Evolutionary conservation across 352 stramenopile genomes (phyloP), one percentile per base, ranked within the genome.

Genomic region (Pythium biforme): DNA sequence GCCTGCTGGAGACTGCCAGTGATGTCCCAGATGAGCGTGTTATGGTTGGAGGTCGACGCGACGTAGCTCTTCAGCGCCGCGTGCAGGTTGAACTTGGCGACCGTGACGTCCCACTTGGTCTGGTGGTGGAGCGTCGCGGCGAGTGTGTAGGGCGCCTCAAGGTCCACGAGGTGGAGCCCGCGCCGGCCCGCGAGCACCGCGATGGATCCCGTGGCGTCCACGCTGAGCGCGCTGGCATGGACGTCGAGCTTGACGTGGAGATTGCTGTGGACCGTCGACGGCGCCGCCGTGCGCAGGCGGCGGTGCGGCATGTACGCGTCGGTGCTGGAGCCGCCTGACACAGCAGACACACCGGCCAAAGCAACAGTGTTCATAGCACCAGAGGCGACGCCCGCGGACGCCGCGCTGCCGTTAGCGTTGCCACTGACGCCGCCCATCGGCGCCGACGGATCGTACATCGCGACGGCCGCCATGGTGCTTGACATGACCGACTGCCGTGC

Each of bases 11-110:
- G 27, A 47, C 67, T 31, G 59, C 64, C 59, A 14, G 73, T 52
- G 41, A 95, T 76, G 59, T 92, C 75, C 86, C 86, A 95, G 34
- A 95, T 81, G 45, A 95, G 76, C 39, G 83, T 90, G 60, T 90
- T 88, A 45, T 86, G 75, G 69, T 93, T 90, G 43, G 82, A 90
- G 39, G 86, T 91, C 15, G 86, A 91, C 7, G 84, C 83, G 26
- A 93, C 83, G 63, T 82, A 72, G 59, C 68, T 74, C 61, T 79
- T 79, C 66, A 81, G 87, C n/a, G 79, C 66, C 33, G 73, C 70
- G 43, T 90, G 81, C 37, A 83, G 86, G 53, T 89, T 90, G 66
- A 85, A 95, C 58, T 88, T 84, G 40, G 89, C 86, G 27, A 93
- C 86, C 3, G 81, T 68, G 47, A 93, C 84, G 43, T 92, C 83